phyloP scores from a whole-genome alignment of 257 asterid genomes.

The Rhazya stricta region DNA sequence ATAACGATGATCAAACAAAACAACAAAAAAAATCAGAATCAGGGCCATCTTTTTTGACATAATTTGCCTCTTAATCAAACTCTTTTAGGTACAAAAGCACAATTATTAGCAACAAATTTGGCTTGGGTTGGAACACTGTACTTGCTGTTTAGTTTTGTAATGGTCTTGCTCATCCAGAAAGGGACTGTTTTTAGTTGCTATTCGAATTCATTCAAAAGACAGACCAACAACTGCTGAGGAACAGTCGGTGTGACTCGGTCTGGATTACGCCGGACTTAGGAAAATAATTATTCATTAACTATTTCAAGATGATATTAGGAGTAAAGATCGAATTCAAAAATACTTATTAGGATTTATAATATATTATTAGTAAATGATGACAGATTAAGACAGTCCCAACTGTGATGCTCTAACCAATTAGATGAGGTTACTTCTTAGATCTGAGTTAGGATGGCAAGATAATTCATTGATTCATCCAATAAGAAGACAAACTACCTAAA shows the following conservation, averaged over 20 bases:
- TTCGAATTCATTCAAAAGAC: neutral
- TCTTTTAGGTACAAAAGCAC: slow-evolving; percentile 9
- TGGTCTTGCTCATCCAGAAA: neutral
- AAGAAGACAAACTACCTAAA: neutral
- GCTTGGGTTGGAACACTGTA: slow-evolving; percentile 3
- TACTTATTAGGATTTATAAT: no score
- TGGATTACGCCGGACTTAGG: no score
- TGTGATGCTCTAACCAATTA: slow-evolving; percentile 35
- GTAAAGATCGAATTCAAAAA: no score
- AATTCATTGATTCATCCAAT: neutral
- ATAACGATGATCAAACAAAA: slow-evolving; percentile 2
- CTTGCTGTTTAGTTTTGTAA: neutral
- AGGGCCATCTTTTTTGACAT: slow-evolving; percentile 2
- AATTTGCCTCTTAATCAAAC: slow-evolving; percentile 6
- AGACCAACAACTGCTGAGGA: neutral
- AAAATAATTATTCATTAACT: no score
- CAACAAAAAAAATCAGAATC: neutral
- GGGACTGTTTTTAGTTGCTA: neutral
- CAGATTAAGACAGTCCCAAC: slow-evolving; percentile 21
- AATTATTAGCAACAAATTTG: slow-evolving; percentile 11
- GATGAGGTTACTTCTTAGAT: slow-evolving; percentile 21
- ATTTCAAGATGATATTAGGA: no score
- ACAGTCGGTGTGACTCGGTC: slow-evolving; percentile 5
- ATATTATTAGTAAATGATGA: slow-evolving; percentile 27
- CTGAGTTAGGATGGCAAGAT: neutral